A percentile compares a stretch with the other conserved stretches of the same genome.
Conservation (phyloP, 2,329 filamentous ascomycete genomes). For the Ophiostoma quercus region DNA sequence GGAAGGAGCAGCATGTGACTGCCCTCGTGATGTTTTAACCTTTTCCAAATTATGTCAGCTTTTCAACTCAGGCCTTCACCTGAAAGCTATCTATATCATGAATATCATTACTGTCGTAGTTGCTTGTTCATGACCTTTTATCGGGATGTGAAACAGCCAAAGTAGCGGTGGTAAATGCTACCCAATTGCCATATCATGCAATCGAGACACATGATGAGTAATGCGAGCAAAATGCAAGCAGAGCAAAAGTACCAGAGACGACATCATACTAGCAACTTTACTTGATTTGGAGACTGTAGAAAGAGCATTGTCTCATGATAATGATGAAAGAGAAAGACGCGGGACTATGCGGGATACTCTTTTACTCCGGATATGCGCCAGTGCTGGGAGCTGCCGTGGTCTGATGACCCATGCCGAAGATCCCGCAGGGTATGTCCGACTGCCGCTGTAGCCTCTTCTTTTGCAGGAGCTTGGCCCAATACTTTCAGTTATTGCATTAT, state of each 20-base stretch:
- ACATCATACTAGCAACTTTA: not conserved
- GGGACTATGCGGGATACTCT: not conserved
- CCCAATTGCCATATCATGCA: not conserved
- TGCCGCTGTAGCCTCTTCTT: not conserved
- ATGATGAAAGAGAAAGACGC: not conserved
- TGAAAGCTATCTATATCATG: too few relatives aligned
- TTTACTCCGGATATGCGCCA: not conserved
- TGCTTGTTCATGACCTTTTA: not conserved
- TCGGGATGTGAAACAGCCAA: not conserved
- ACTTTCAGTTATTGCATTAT: not conserved
- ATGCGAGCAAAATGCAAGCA: not conserved
- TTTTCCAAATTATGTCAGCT: too few relatives aligned
- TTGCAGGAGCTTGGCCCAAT: not conserved
- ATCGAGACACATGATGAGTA: not conserved
- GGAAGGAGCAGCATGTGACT: not conserved
- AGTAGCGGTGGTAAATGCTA: not conserved
- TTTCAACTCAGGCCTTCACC: not conserved
- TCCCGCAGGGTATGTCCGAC: conserved; percentile 3
- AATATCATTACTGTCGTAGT: not conserved
- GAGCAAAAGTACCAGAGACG: not conserved
- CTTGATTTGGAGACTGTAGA: not conserved
- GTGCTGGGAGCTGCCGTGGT: conserved; percentile 16
- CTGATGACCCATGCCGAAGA: conserved; percentile 17
- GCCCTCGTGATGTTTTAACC: not conserved
- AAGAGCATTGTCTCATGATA: not conserved